phyloP scores from a whole-genome alignment of 371 early-diverging fungal species.

The Haplosporangium sp. region DNA sequence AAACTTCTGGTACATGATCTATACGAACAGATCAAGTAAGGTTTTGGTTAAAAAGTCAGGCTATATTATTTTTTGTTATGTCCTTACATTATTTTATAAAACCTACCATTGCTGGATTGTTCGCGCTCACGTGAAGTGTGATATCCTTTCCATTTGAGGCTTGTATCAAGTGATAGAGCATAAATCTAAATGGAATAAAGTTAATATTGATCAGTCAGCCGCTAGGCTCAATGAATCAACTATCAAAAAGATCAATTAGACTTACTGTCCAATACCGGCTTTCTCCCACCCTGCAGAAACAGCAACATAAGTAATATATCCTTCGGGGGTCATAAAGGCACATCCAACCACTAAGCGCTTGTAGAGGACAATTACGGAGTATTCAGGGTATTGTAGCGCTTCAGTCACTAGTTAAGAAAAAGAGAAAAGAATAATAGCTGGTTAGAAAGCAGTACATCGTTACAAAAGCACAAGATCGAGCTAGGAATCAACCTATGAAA shows the following conservation, averaged over 20 bases:
- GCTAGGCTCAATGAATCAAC: neutral
- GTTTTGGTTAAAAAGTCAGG: neutral
- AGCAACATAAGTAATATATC: constrained; percentile 92
- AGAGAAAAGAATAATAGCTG: neutral
- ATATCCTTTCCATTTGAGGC: constrained; percentile 79
- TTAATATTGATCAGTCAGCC: neutral
- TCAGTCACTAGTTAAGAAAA: constrained; percentile 74
- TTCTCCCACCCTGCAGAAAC: constrained; percentile 90
- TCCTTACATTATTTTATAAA: neutral
- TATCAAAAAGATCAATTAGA: neutral
- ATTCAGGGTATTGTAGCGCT: constrained; percentile 87
- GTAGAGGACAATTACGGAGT: constrained; percentile 88
- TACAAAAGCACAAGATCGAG: neutral
- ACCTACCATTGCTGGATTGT: constrained; percentile 91
- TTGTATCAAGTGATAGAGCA: constrained; percentile 89
- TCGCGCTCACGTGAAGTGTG: constrained; percentile 94
- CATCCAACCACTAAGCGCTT: constrained; percentile 85
- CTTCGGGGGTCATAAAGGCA: constrained; percentile 94
- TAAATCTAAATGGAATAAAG: constrained; percentile 63
- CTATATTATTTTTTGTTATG: too few species aligned
- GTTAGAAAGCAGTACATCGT: neutral
- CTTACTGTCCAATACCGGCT: constrained; percentile 85
- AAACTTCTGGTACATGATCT: constrained; percentile 93
- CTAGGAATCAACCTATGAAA: neutral
- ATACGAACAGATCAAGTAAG: constrained; percentile 4